phyloP scores from a whole-genome alignment of 805 yeast species.

The Jamesozyma jinghongensis region DNA sequence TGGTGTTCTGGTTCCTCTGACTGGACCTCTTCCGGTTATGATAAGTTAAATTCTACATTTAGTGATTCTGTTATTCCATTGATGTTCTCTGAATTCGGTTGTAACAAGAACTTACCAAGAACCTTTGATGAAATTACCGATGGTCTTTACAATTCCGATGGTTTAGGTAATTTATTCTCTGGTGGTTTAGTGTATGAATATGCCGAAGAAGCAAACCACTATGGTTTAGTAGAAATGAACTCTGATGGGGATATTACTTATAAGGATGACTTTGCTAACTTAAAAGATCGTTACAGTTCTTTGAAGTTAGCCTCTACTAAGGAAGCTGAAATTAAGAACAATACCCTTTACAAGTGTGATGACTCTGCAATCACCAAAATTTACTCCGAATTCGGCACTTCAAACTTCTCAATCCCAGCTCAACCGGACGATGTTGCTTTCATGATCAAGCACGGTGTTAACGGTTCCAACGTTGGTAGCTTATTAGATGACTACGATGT shows the following conservation, averaged over 20 bases:
- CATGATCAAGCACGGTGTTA: conserved; percentile 42
- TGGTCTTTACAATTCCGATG: conserved; percentile 47
- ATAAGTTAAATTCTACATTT: conserved; percentile 45
- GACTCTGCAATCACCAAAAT: conserved; percentile 29
- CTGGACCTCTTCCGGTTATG: conserved; percentile 66
- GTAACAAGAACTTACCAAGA: conserved; percentile 70
- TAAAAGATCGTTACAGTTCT: conserved; percentile 36
- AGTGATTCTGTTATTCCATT: conserved; percentile 55
- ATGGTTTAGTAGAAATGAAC: conserved; percentile 60
- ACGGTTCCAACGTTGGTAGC: conserved; percentile 37
- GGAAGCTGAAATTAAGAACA: conserved; percentile 30
- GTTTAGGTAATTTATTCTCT: conserved; percentile 57
- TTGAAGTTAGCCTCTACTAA: conserved; percentile 32
- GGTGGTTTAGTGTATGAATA: conserved; percentile 95
- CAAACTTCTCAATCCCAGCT: conserved; percentile 38
- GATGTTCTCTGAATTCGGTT: conserved; percentile 73
- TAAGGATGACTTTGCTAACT: conserved; percentile 42
- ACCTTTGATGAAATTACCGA: conserved; percentile 71
- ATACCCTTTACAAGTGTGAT: conserved; percentile 34
- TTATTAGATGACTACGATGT: conserved; percentile 34
- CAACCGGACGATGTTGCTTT: conserved; percentile 37
- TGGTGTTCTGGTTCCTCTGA: conserved; percentile 68
- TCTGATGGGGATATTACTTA: conserved; percentile 35
- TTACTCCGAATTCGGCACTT: conserved; percentile 37
- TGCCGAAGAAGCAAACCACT: conserved; percentile 64